Evolutionary conservation across 441 rosid genomes (phyloP).

Genomic region (Melastoma candidum): DNA sequence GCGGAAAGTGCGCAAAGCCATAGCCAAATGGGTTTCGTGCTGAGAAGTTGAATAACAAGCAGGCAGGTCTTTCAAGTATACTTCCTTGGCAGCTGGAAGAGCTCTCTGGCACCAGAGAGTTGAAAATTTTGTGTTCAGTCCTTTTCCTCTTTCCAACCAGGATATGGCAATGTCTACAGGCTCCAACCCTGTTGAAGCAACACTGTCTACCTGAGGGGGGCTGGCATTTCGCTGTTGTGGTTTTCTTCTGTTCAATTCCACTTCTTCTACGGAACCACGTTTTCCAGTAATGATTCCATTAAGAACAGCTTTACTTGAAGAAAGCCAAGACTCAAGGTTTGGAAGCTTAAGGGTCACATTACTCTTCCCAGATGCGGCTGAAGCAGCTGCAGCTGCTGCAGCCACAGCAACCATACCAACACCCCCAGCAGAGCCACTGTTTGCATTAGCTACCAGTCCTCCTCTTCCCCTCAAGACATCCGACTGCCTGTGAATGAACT

Average conservation of each 20-base stretch:
- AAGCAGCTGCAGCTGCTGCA: slow-evolving; percentile 85
- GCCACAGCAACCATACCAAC: slow-evolving; percentile 83
- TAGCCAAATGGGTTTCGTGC: slow-evolving; percentile 55
- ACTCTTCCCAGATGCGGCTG: slow-evolving; percentile 56
- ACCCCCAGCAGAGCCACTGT: slow-evolving; percentile 48
- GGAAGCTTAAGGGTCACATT: slow-evolving; percentile 54
- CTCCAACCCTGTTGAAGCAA: slow-evolving; percentile 33
- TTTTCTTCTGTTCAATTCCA: slow-evolving; percentile 43
- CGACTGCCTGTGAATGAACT: slow-evolving; percentile 57
- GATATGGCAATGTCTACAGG: slow-evolving; percentile 52
- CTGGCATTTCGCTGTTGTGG: slow-evolving; percentile 39
- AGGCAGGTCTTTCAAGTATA: slow-evolving; percentile 64
- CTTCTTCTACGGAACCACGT: slow-evolving; percentile 35
- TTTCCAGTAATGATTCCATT: slow-evolving; percentile 53
- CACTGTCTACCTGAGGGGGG: slow-evolving; percentile 35
- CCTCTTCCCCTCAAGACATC: slow-evolving; percentile 81
- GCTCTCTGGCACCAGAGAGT: slow-evolving; percentile 69
- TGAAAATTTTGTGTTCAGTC: slow-evolving; percentile 55
- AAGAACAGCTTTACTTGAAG: slow-evolving; percentile 49
- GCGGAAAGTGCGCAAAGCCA: slow-evolving; percentile 48
- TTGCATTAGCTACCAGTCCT: slow-evolving; percentile 36
- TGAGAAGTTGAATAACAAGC: slow-evolving; percentile 59
- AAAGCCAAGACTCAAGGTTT: slow-evolving; percentile 51
- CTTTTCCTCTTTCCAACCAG: slow-evolving; percentile 57
- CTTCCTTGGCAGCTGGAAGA: slow-evolving; percentile 65